These are phyloP conservation scores for Xylaria intraflava DNA, from an alignment of 495 filamentous ascomycete genomes.

Conservation along the genomic window DNA sequence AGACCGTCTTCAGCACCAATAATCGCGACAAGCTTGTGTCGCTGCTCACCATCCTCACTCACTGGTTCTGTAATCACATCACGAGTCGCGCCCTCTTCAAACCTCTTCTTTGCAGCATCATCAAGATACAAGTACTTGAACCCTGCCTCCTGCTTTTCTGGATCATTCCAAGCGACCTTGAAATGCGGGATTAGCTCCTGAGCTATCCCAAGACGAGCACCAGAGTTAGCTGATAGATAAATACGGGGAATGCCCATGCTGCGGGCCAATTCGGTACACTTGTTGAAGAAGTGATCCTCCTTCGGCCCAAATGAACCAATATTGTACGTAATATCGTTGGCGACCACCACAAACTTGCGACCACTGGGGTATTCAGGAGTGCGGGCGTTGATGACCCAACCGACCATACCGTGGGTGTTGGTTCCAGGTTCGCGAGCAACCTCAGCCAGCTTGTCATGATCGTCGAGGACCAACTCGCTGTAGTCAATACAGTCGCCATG, in stretches of 20 bases:
- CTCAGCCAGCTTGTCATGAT: slow-evolving; percentile 84
- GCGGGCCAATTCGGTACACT: slow-evolving; percentile 92
- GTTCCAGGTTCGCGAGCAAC: slow-evolving; percentile 90
- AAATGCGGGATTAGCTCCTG: slow-evolving; percentile 96
- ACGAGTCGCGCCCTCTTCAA: slow-evolving; percentile 72
- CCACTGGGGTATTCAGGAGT: slow-evolving; percentile 97
- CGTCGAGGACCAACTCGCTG: slow-evolving; percentile 89
- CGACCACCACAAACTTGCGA: slow-evolving; percentile 86
- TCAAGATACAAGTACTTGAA: slow-evolving; percentile 99
- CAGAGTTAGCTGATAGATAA: slow-evolving; percentile 98
- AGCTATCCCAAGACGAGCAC: slow-evolving; percentile 94
- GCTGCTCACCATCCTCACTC: slow-evolving; percentile 77
- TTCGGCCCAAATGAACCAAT: slow-evolving; percentile 95
- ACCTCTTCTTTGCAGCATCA: slow-evolving; percentile 76
- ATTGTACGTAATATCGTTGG: slow-evolving; percentile 99
- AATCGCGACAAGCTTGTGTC: slow-evolving; percentile 91
- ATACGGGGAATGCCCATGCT: slow-evolving; percentile 92
- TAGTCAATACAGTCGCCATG: slow-evolving; percentile 92
- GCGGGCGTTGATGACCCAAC: slow-evolving; percentile 92
- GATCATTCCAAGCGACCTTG: slow-evolving; percentile 91
- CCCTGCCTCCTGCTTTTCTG: slow-evolving; percentile 73
- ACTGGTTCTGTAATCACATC: slow-evolving; percentile 86
- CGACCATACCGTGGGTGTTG: slow-evolving; percentile 96
- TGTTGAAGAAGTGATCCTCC: slow-evolving; percentile 98
- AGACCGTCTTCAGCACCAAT: slow-evolving; percentile 92